phyloP scores from a whole-genome alignment of 2,329 filamentous ascomycete genomes.

The Botryosphaeria dothidea region DNA sequence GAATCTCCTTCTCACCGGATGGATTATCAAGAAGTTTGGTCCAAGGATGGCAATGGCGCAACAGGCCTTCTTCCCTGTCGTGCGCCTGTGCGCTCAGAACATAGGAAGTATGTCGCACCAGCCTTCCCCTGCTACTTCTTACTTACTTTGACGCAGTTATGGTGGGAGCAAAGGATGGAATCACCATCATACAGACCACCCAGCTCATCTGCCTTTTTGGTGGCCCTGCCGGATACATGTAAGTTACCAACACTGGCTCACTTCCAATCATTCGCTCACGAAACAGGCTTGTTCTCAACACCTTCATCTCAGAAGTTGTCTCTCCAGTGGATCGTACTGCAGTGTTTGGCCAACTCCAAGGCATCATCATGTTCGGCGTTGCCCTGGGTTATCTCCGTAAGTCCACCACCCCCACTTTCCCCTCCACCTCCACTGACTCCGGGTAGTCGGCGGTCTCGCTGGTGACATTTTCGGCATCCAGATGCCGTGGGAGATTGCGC shows the following conservation, averaged over 20 bases:
- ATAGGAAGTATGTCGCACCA: constrained; percentile 43
- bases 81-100: constrained; percentile 65
- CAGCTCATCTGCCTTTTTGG: constrained; percentile 70
- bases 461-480: constrained; percentile 64
- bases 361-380: constrained; percentile 66
- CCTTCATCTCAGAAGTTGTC: constrained; percentile 66
- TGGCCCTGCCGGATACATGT: constrained; percentile 61
- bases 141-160: constrained; percentile 43
- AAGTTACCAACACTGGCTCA: not conserved
- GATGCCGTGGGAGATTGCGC: constrained; percentile 65
- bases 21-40: constrained; percentile 66
- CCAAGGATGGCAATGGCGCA: constrained; percentile 63
- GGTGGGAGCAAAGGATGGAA: constrained; percentile 62
- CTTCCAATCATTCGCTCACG: not conserved
- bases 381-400: constrained; percentile 59
- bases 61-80: constrained; percentile 65
- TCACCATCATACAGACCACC: constrained; percentile 66
- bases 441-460: constrained; percentile 59
- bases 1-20: constrained; percentile 68
- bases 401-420: not conserved
- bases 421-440: not conserved
- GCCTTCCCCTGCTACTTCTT: not conserved
- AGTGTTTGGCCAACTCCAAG: constrained; percentile 66
- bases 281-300: constrained; percentile 66
- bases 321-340: constrained; percentile 61